These are phyloP conservation scores for Tritrichomonas musculus DNA, from an alignment of 208 protist genomes.

Conservation along the genomic window DNA sequence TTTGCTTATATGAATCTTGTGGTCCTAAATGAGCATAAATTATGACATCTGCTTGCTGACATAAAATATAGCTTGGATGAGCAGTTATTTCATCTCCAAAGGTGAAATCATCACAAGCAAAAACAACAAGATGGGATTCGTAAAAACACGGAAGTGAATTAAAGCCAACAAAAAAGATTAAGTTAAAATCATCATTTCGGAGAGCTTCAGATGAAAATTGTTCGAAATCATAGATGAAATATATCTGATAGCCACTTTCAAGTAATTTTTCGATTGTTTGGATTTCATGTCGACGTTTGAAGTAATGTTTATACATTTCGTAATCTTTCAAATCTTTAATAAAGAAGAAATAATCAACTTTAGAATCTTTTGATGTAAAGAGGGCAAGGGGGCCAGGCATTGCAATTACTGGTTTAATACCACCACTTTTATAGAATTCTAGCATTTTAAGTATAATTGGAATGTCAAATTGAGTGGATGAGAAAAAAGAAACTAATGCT, in stretches of 20 bases:
- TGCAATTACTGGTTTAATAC: not conserved
- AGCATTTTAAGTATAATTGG: not conserved
- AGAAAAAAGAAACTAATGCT: constrained; percentile 12
- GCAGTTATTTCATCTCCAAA: not conserved
- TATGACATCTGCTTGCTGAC: constrained; percentile 14
- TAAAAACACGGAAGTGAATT: not conserved
- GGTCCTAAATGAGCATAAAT: not conserved
- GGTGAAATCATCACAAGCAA: constrained; percentile 1
- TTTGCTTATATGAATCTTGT: too few species aligned
- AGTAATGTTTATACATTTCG: not conserved
- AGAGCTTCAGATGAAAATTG: not conserved
- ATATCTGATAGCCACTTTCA: not conserved
- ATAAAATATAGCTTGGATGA: not conserved
- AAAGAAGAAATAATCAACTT: not conserved
- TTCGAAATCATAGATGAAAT: not conserved
- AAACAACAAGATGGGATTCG: not conserved
- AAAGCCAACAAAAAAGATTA: not conserved
- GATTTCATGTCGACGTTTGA: not conserved
- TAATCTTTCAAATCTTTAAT: not conserved
- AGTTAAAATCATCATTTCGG: not conserved
- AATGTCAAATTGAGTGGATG: constrained; percentile 5
- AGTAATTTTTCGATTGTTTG: not conserved
- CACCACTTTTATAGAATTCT: not conserved
- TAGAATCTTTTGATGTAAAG: not conserved
- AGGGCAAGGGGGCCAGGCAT: not conserved